Evolutionary conservation across 805 yeast genomes (phyloP), one percentile per base, ranked within the genome.

Genomic region (Jamesozyma jinghongensis): DNA sequence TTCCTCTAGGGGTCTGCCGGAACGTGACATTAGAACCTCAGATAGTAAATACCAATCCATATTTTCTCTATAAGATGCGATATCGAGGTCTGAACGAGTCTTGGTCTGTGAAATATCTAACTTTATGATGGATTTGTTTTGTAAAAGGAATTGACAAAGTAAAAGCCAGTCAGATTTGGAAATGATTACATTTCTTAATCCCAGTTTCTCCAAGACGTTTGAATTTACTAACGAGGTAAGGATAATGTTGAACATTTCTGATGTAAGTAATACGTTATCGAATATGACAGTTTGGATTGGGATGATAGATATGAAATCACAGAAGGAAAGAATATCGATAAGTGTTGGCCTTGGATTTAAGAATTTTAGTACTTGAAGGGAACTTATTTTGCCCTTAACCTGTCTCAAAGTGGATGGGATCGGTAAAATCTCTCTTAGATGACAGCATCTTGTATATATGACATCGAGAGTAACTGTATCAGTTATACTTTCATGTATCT

Each of bases 381-480:
- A 94, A 1, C 84, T 79, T 35, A 79, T 72, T 22, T 86, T 78
- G 18, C 83, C 85, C 53, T 78, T 79, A 1, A 85, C 84, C 56
- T 85, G 95, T 53, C 82, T 81, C 50, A 85, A 56, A 5, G 90
- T 86, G 2, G 94, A 90, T 3, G 95, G 90, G 37, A 88, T 88
- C 2, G 97, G 97, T 45, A 88, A 61, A 42, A 88, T 88, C 54
- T 88, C 97, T 41, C 97, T 69, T 43, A 88, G 66, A 60, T 88
- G 97, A 58, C 97, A 88, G 60, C 97, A 90, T 48, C 97, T 69
- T 1, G 96, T 85, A 62, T 88, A 88, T 54, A 90, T 69, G 35
- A 77, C 72, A 51, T 85, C 95, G 40, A 69, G 46, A 2, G 65
- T 61, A 13, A 58, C 36, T 34, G 61, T 59, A 12, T 48, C 48